phyloP scores from a whole-genome alignment of 1,139 yeast genomes.

The Sugiyamaella grinbergsii region DNA sequence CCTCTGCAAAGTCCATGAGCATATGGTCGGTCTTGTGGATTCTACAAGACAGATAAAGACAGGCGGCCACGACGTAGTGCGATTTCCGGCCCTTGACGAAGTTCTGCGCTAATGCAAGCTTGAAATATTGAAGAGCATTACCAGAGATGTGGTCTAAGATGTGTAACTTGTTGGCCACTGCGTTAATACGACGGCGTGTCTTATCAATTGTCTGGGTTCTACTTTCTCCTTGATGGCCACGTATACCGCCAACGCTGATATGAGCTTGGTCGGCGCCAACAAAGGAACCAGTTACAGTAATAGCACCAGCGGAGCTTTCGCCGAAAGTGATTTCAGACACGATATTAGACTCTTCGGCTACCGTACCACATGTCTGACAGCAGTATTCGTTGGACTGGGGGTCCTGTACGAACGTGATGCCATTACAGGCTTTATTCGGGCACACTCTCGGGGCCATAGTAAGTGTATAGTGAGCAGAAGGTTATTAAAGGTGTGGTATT shows the following conservation, averaged over 20 bases:
- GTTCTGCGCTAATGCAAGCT: constrained; percentile 77
- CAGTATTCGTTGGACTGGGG: constrained; percentile 54
- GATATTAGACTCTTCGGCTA: constrained; percentile 87
- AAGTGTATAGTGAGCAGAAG: no score
- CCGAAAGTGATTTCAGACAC: constrained; percentile 95
- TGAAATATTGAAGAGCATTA: constrained; percentile 87
- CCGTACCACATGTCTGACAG: constrained; percentile 82
- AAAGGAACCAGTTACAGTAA: constrained; percentile 92
- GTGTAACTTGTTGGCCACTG: constrained; percentile 73
- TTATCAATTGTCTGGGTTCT: constrained; percentile 84
- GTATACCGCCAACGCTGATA: constrained; percentile 59
- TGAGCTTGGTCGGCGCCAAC: constrained; percentile 85
- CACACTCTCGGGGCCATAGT: constrained; percentile 15
- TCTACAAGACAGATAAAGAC: constrained; percentile 92
- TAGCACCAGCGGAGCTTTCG: constrained; percentile 90
- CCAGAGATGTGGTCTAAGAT: constrained; percentile 86
- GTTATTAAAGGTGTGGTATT: no score
- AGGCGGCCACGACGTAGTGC: constrained; percentile 92
- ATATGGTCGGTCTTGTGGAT: constrained; percentile 88
- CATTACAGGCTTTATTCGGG: constrained; percentile 19
- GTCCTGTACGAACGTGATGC: constrained; percentile 11
- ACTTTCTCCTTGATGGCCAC: constrained; percentile 63
- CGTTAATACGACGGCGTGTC: constrained; percentile 74
- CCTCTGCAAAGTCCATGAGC: constrained; percentile 91
- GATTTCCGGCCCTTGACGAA: constrained; percentile 95